Evolutionary conservation across 495 filamentous ascomycete genomes (phyloP), one percentile per base, ranked within the genome.

Genomic region (Entonaema liquescens): DNA sequence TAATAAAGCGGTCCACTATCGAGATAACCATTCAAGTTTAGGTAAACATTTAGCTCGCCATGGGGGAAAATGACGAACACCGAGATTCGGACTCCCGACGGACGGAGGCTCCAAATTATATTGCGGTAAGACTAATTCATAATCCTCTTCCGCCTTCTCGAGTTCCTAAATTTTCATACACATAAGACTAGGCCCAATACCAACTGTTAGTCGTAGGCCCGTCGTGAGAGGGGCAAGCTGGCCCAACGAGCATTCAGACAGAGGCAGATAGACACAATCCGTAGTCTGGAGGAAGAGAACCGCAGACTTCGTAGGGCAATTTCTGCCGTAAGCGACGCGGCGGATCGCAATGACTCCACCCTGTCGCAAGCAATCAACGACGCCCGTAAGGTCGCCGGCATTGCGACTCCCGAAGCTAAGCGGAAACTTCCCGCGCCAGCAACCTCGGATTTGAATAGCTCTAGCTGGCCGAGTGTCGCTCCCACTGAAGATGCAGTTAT

Each of bases 201-300:
- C 35, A 68, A 58, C 42, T 44, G 44, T 11, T 49, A 25, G 28
- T 47, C 55, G 33, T 59, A 73, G 71, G 57, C 65, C 21, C 71
- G 71, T 35, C 71, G 71, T 5, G 71, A 73, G 54, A 65, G 67
- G 29, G 71, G 71, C 23, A 68, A 70, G 42, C 28, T 73, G 11
- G 71, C 71, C 53, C 71, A 73, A 28, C 50, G 71, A 38, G 71
- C 71, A 19, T 73, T 73, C 52, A 65, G 71, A 33, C 71, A 73
- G 21, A 60, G 71, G 33, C 71, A 73, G 31, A 73, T 73, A 31
- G 67, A 73, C 25, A 73, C 66, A 3, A 73, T 73, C 40, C 56
- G 62, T 13, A 50, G 11, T 17, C 11, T 73, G 2, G 62, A 66
- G 33, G 57, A 65, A 2, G 71, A 68, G 31, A 73, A 73, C n/a